phyloP scores from a whole-genome alignment of 1,139 yeast species.

The Debaryomyces singareniensis region DNA sequence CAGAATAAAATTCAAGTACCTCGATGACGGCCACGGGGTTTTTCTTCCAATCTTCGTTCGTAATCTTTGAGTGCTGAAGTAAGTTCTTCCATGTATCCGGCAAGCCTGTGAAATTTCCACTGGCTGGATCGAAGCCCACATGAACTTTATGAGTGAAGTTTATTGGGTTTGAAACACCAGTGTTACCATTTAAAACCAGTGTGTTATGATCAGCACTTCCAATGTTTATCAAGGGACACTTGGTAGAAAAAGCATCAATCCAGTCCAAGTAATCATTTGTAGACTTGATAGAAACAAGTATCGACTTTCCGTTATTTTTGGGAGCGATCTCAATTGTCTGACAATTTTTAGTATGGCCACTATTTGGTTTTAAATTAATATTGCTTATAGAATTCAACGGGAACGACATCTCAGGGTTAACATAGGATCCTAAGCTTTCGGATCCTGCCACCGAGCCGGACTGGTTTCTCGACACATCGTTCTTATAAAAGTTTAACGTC shows the following conservation, averaged over 20 bases:
- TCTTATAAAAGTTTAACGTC: conserved; percentile 68
- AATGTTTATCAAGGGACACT: conserved; percentile 61
- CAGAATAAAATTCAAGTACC: conserved; percentile 79
- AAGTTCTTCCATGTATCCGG: conserved; percentile 77
- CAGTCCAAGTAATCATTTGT: conserved; percentile 82
- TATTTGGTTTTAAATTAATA: conserved; percentile 33
- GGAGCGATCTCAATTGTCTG: conserved; percentile 76
- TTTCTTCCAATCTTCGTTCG: conserved; percentile 77
- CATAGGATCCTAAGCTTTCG: conserved; percentile 7
- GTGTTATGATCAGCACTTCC: conserved; percentile 17
- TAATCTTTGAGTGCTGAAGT: conserved; percentile 69
- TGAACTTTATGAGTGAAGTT: conserved; percentile 68
- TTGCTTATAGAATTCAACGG: conserved; percentile 35
- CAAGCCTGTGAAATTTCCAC: conserved; percentile 70
- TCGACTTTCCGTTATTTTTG: conserved; percentile 50
- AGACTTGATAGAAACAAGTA: conserved; percentile 69
- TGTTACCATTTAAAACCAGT: conserved; percentile 30
- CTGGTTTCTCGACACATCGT: conserved; percentile 34
- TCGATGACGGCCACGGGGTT: conserved; percentile 86
- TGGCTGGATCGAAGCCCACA: conserved; percentile 60
- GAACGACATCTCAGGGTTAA: conserved; percentile 33
- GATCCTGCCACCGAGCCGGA: conserved; percentile 4
- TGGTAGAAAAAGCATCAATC: conserved; percentile 85
- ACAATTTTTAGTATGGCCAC: conserved; percentile 55
- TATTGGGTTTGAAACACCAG: conserved; percentile 74